phyloP scores from a whole-genome alignment of 1,284 basidiomycete genomes.

The Ustilago bromivora region DNA sequence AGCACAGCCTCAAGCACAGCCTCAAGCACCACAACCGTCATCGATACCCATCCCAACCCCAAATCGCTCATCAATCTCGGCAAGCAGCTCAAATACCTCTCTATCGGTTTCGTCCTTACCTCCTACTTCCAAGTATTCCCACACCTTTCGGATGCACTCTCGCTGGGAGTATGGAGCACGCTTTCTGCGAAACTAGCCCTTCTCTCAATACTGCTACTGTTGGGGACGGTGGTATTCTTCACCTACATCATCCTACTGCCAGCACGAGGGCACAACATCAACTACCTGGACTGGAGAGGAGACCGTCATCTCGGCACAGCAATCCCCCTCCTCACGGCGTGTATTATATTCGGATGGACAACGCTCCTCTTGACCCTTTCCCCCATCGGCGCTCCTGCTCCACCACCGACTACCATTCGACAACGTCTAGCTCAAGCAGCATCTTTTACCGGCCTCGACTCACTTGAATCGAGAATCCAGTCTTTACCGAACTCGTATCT shows the following conservation, averaged over 20 bases:
- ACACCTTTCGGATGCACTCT: conserved; percentile 33
- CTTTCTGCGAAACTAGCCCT: conserved; percentile 17
- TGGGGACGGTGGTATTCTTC: conserved; percentile 35
- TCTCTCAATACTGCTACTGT: conserved; percentile 21
- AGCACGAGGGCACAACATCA: conserved; percentile 26
- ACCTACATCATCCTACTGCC: conserved; percentile 41
- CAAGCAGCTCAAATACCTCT: conserved; percentile 56
- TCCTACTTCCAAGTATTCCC: conserved; percentile 46
- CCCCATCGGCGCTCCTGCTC: conserved; percentile 45
- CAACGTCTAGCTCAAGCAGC: conserved; percentile 29
- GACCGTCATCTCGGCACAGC: conserved; percentile 21
- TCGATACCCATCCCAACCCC: conserved; percentile 29
- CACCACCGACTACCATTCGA: conserved; percentile 13
- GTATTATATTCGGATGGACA: conserved; percentile 45
- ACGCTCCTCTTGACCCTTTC: conserved; percentile 33
- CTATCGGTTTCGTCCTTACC: conserved; percentile 23
- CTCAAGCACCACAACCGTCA: conserved; percentile 34
- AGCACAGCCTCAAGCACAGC: conserved; percentile 19
- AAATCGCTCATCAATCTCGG: conserved; percentile 42
- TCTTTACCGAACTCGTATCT: conserved; percentile 9
- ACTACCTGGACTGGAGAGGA: conserved; percentile 40
- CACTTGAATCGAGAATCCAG: conserved; percentile 7
- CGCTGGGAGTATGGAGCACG: neutral
- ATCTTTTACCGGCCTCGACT: conserved; percentile 4
- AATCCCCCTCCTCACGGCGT: conserved; percentile 41